Conservation (phyloP, 202 grass and related monocot species). For the Setaria viridis region DNA sequence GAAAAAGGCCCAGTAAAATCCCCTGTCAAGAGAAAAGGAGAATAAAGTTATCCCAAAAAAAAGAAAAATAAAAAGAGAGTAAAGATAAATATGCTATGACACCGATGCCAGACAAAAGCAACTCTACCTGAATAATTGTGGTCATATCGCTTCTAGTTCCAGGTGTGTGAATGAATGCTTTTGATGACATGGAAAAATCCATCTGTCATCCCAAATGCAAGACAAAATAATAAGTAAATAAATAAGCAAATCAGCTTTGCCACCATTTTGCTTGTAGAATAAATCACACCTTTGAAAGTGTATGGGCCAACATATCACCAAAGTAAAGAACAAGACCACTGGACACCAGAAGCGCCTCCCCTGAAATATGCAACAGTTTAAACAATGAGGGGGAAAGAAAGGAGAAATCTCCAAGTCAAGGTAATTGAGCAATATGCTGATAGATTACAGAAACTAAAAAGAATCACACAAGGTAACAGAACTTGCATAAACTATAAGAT, state of each 20-base stretch:
- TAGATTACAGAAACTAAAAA: conserved; percentile 24
- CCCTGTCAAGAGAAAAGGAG: conserved; percentile 57
- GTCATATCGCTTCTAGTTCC: conserved; percentile 71
- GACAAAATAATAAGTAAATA: conserved; percentile 19
- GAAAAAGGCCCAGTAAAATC: conserved; percentile 79
- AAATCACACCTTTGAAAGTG: conserved; percentile 74
- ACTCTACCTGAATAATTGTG: conserved; percentile 85
- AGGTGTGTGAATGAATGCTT: conserved; percentile 53
- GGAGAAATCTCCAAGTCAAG: background rate
- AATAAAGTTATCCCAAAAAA: too few species aligned
- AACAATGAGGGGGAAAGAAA: background rate
- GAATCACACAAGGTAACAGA: background rate
- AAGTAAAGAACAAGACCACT: conserved; percentile 87
- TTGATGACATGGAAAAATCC: conserved; percentile 52
- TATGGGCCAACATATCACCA: conserved; percentile 77
- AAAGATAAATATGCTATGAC: conserved; percentile 30
- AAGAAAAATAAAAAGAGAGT: background rate
- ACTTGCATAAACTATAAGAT: conserved; percentile 7
- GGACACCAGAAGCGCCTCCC: conserved; percentile 86
- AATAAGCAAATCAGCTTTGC: conserved; percentile 22
- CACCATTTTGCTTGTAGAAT: conserved; percentile 5
- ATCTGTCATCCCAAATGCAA: conserved; percentile 62
- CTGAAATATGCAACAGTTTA: conserved; percentile 58
- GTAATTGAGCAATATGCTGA: background rate
- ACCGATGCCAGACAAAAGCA: conserved; percentile 34